Base-by-base conservation (phyloP, 208 protist species). In the Crithidia bombi region DNA sequence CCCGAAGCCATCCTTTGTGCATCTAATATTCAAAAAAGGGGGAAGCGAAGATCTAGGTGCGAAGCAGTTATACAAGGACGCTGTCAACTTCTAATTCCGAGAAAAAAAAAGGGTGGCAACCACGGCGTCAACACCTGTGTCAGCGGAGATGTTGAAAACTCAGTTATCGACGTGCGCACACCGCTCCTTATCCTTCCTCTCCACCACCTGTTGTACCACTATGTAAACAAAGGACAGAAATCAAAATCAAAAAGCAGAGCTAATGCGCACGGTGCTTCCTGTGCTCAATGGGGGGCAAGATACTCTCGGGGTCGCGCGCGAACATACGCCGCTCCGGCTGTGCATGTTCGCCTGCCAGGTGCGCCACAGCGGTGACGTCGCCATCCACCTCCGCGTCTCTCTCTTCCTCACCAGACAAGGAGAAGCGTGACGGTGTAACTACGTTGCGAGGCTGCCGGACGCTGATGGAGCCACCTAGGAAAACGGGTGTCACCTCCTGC, bases 281-380 rank as follows among this genome's bases (percentile, higher is more conserved):
- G 26, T 25, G 9, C 50, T 32, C 58, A 14, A 78, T 78, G 26
- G 73, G 73, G 1, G 73, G 73, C 65, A 78, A 39, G 23, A 78
- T 43, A 14, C 28, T 32, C 50, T 68, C 32, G 19, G 61, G 69
- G 46, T 65, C 54, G 33, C 62, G 69, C 28, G 46, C 17, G 11
- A 75, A 15, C 30, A 56, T 35, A 33, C 38, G 25, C 15, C 35
- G 63, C 62, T 69, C 69, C 14, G 62, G 62, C 44, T 69, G 62
- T 36, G 36, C 33, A 43, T 49, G 54, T 55, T 57, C 69, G 2
- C 54, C 69, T 11, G 61, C 47, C 32, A 25, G 46, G 5, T 32
- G n/a, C n/a, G 23, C 11, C 7, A 3, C 56, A 25, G 6, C 3
- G 5, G 19, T 39, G 23, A 14, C 51, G 3, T 15, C 25, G 23